Evolutionary conservation across 345 rosid species (phyloP).

Genomic region (Noccaea caerulescens): DNA sequence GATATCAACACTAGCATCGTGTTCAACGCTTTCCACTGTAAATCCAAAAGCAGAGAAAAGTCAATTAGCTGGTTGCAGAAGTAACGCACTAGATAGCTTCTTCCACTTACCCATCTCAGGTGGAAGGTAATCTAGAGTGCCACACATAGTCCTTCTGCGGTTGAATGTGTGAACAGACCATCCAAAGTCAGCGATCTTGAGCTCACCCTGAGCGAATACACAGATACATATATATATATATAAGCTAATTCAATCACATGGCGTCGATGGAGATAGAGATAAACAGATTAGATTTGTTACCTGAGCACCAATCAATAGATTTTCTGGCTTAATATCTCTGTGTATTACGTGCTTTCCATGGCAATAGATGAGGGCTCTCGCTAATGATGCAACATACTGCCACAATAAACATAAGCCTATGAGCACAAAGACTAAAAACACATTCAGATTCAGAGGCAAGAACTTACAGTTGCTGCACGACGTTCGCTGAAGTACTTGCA

Average conservation of each 20-base stretch:
- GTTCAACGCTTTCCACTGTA: conserved; percentile 92
- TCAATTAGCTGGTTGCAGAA: background rate
- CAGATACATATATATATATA: background rate
- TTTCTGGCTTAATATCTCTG: conserved; percentile 97
- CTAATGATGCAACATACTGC: conserved; percentile 92
- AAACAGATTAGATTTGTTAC: conserved; percentile 37
- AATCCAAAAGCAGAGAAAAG: background rate
- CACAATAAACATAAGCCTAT: background rate
- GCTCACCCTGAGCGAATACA: conserved; percentile 72
- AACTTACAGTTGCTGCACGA: conserved; percentile 87
- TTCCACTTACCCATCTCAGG: conserved; percentile 86
- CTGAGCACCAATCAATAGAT: conserved; percentile 83
- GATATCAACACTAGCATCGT: conserved; percentile 90
- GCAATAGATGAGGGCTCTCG: conserved; percentile 95
- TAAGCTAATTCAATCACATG: conserved; percentile 6
- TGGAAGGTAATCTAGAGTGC: conserved; percentile 94
- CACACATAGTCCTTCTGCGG: conserved; percentile 94
- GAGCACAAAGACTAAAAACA: background rate
- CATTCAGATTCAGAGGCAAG: background rate
- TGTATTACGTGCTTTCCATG: conserved; percentile 98
- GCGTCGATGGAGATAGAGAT: background rate
- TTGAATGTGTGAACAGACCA: conserved; percentile 99
- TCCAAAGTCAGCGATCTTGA: conserved; percentile 97
- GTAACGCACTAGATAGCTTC: background rate
- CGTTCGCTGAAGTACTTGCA: conserved; percentile 91